These are phyloP conservation scores for Phytopythium cucurbitacearum DNA, from an alignment of 352 stramenopile species.

Conservation along the genomic window DNA sequence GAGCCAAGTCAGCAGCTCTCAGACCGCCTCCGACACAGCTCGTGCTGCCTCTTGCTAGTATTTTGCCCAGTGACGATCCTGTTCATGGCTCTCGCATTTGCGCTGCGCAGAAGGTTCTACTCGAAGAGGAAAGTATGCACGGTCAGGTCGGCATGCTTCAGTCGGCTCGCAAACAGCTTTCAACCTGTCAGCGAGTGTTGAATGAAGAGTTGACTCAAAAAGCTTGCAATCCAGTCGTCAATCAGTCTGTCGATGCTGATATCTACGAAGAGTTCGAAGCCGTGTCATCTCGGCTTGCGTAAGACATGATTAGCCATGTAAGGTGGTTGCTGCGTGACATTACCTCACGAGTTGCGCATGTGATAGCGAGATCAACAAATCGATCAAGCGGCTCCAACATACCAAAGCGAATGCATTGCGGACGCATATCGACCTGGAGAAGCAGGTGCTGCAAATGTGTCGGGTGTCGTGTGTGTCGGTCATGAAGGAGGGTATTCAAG, in stretches of 20 bases:
- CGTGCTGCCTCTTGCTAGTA: slow-evolving; percentile 38
- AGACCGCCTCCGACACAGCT: slow-evolving; percentile 19
- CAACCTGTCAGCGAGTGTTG: not conserved
- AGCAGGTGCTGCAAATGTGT: slow-evolving; percentile 9
- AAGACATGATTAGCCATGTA: too few relatives aligned
- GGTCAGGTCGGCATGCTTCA: slow-evolving; percentile 8
- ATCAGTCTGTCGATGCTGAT: not conserved
- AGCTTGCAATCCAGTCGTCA: not conserved
- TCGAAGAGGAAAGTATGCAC: slow-evolving; percentile 50
- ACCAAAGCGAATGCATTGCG: not conserved
- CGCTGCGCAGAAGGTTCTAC: slow-evolving; percentile 21
- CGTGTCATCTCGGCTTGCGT: too few relatives aligned
- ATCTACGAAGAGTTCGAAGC: not conserved
- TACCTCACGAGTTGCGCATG: too few relatives aligned
- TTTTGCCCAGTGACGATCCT: slow-evolving; percentile 40
- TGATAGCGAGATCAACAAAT: too few relatives aligned
- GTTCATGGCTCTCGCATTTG: slow-evolving; percentile 33
- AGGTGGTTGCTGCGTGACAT: too few relatives aligned
- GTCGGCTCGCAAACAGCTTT: not conserved
- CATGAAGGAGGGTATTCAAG: not conserved
- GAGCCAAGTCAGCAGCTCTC: not conserved
- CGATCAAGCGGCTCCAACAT: too few relatives aligned
- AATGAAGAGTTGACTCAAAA: not conserved
- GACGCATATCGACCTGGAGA: slow-evolving; percentile 11
- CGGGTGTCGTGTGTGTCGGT: too few relatives aligned